phyloP scores from a whole-genome alignment of 805 yeast species.

The Brettanomyces nanus region DNA sequence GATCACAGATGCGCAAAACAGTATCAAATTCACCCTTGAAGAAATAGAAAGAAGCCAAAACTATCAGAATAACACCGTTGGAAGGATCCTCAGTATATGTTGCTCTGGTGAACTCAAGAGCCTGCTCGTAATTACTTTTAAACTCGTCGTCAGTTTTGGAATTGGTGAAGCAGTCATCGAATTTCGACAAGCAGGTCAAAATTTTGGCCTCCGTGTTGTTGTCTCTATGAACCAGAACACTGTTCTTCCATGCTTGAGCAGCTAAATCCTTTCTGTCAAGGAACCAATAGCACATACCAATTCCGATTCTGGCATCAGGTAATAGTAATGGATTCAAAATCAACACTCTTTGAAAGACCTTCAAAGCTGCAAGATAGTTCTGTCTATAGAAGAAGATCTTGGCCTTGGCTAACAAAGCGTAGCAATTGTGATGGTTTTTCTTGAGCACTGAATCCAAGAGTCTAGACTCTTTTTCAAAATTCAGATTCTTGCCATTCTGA shows the following conservation, averaged over 20 bases:
- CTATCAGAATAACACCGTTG: constrained; percentile 55
- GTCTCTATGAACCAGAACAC: constrained; percentile 46
- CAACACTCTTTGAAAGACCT: constrained; percentile 75
- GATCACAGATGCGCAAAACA: constrained; percentile 49
- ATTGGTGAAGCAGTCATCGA: constrained; percentile 52
- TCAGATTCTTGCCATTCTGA: constrained; percentile 46
- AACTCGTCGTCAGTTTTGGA: constrained; percentile 58
- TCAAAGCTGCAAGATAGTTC: constrained; percentile 66
- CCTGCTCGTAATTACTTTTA: constrained; percentile 45
- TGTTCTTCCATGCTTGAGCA: constrained; percentile 71
- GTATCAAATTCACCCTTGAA: constrained; percentile 53
- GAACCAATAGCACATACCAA: constrained; percentile 91
- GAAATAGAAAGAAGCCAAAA: constrained; percentile 64
- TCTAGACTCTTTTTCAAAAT: constrained; percentile 63
- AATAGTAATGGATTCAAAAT: constrained; percentile 65
- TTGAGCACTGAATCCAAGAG: constrained; percentile 55
- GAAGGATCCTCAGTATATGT: constrained; percentile 34
- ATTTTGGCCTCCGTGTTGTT: constrained; percentile 52
- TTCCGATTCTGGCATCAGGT: constrained; percentile 93
- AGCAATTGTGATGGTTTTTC: constrained; percentile 52
- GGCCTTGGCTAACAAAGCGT: constrained; percentile 80
- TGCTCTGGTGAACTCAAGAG: constrained; percentile 41
- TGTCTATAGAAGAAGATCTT: constrained; percentile 66
- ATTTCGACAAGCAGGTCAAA: constrained; percentile 57
- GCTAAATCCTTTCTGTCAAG: constrained; percentile 76